phyloP scores from a whole-genome alignment of 2,329 filamentous ascomycete genomes.

The Hypoxylon sp. region DNA sequence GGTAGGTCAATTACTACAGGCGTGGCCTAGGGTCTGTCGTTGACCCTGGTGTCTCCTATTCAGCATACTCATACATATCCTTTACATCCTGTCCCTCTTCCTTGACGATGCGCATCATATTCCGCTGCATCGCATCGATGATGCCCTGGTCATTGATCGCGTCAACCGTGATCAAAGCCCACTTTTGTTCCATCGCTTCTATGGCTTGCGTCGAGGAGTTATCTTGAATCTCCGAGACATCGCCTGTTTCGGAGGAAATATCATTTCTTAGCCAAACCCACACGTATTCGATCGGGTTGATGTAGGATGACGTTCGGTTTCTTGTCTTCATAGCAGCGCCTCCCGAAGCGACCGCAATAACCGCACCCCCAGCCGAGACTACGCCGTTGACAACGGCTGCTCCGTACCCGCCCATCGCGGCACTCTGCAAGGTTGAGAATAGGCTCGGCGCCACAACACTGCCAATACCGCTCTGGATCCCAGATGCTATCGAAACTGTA shows the following conservation, averaged over 20 bases:
- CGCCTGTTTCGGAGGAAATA: background rate
- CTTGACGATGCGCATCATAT: too few species aligned
- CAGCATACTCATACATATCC: too few species aligned
- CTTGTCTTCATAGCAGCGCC: background rate
- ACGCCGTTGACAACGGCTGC: conserved; percentile 35
- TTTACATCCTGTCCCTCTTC: too few species aligned
- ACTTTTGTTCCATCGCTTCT: background rate
- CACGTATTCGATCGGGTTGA: background rate
- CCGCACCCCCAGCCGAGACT: conserved; percentile 32
- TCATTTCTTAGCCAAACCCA: background rate
- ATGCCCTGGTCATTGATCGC: background rate
- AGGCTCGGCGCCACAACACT: conserved; percentile 38
- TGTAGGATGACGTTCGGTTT: background rate
- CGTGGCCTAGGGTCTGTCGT: too few species aligned
- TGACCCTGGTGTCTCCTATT: too few species aligned
- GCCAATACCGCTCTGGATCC: conserved; percentile 38
- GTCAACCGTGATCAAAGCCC: background rate
- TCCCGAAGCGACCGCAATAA: background rate
- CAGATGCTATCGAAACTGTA: conserved; percentile 41
- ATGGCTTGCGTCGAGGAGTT: background rate
- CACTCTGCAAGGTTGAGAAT: conserved; percentile 46
- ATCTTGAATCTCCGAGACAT: background rate
- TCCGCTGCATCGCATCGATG: background rate
- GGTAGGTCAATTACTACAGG: too few species aligned
- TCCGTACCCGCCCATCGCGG: conserved; percentile 43